A percentile compares a stretch with the other conserved stretches of the same genome.
Conservation (phyloP, 345 rosid species). For the Theobroma cacao region DNA sequence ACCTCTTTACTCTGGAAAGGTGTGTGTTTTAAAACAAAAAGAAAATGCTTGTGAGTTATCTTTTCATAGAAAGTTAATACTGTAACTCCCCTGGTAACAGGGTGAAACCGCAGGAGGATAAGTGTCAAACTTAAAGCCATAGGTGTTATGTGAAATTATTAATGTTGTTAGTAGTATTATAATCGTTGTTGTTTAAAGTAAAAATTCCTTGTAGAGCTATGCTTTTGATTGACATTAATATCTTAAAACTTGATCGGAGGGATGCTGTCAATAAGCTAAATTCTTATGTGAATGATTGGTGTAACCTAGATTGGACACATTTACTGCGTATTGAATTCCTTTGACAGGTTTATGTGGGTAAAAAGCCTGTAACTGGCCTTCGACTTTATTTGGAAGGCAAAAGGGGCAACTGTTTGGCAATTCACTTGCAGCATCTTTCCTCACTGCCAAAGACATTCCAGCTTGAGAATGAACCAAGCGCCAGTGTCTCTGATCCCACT, state of each 20-base stretch:
- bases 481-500: conserved; percentile 21
- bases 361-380: conserved; percentile 67
- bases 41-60: background rate
- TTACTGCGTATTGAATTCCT: conserved; percentile 4
- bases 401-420: conserved; percentile 56
- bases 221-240: background rate
- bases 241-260: background rate
- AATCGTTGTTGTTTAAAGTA: background rate
- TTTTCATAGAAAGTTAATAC: background rate
- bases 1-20: background rate
- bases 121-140: background rate
- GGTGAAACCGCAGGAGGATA: background rate
- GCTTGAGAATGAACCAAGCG: conserved; percentile 45
- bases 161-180: too few relatives aligned
- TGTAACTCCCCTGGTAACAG: background rate
- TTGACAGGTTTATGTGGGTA: conserved; percentile 62
- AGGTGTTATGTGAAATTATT: background rate
- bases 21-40: background rate
- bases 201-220: background rate
- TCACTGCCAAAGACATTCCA: conserved; percentile 59
- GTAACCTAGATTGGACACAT: background rate
- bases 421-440: conserved; percentile 72
- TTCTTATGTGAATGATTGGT: background rate
- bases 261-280: background rate
- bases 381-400: conserved; percentile 73